Percentiles rank a stretch among this genome's conserved stretches.
Conservation (phyloP, 805 yeast species). For the Myxozyma vanderwaltii region DNA sequence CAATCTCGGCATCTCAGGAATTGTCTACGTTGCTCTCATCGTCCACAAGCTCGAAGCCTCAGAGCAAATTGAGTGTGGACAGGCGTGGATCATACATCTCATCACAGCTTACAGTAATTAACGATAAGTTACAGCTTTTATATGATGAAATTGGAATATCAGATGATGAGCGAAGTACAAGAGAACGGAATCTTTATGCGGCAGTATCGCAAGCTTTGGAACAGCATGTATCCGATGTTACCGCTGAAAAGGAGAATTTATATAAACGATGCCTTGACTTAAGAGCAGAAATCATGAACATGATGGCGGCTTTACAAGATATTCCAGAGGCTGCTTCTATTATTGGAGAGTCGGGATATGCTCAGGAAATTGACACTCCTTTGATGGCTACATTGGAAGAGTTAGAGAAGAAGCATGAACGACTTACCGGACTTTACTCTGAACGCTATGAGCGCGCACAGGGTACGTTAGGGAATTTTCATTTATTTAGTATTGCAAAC, state of each 20-base stretch:
- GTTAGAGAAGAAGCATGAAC: conserved; percentile 29
- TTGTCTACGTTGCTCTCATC: neutral
- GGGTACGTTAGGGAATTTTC: conserved; percentile 7
- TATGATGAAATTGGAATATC: conserved; percentile 37
- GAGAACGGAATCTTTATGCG: conserved; percentile 38
- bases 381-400: conserved; percentile 14
- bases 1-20: neutral
- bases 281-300: conserved; percentile 30
- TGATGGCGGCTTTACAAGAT: conserved; percentile 35
- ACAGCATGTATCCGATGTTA: conserved; percentile 37
- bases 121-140: conserved; percentile 37
- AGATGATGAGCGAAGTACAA: conserved; percentile 35
- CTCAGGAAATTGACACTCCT: conserved; percentile 36
- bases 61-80: neutral
- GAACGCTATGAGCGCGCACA: conserved; percentile 34
- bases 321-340: conserved; percentile 19
- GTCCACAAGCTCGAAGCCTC: neutral
- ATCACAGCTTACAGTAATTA: conserved; percentile 37
- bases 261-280: conserved; percentile 33
- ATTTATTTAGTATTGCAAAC: neutral
- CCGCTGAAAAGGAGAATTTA: conserved; percentile 38
- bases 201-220: conserved; percentile 38
- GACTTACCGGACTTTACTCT: conserved; percentile 33
- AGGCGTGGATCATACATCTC: conserved; percentile 37
- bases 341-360: conserved; percentile 19